These are phyloP conservation scores for carrot (Daucus carota) DNA, from an alignment of 129 eudicot species.

Conservation along the genomic window DNA sequence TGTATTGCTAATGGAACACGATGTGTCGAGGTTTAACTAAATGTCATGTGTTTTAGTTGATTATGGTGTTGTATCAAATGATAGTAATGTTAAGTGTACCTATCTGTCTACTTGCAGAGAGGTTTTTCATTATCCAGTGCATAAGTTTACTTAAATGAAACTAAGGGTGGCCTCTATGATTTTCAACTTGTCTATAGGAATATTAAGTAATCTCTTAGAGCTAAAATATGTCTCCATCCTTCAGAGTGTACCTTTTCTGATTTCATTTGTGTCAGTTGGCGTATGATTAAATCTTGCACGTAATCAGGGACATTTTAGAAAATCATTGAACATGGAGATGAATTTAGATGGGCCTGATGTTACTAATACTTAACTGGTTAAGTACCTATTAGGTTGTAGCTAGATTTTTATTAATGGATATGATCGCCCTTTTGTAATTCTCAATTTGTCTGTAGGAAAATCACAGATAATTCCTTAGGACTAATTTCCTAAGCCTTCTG, in stretches of 20 bases:
- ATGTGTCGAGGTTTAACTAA: too few species aligned
- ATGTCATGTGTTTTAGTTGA: neutral
- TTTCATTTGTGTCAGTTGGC: too few species aligned
- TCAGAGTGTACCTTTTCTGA: too few species aligned
- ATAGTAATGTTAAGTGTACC: neutral
- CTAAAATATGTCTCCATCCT: neutral
- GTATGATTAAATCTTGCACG: too few species aligned
- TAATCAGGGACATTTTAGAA: neutral
- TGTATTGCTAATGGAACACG: neutral
- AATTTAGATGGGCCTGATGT: too few species aligned
- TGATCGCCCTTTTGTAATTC: too few species aligned
- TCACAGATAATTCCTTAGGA: too few species aligned
- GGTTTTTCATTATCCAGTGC: neutral
- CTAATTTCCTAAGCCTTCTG: too few species aligned
- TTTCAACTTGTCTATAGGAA: neutral
- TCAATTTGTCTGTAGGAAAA: too few species aligned
- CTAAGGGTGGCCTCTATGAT: neutral
- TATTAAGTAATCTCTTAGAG: neutral
- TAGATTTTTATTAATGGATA: too few species aligned
- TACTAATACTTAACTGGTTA: too few species aligned
- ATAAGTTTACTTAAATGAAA: neutral
- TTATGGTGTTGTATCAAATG: neutral
- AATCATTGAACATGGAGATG: neutral
- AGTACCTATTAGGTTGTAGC: too few species aligned
- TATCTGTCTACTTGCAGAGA: neutral